These are phyloP conservation scores for Annulohypoxylon bovei DNA, from an alignment of 495 filamentous ascomycete genomes.

Conservation along the genomic window DNA sequence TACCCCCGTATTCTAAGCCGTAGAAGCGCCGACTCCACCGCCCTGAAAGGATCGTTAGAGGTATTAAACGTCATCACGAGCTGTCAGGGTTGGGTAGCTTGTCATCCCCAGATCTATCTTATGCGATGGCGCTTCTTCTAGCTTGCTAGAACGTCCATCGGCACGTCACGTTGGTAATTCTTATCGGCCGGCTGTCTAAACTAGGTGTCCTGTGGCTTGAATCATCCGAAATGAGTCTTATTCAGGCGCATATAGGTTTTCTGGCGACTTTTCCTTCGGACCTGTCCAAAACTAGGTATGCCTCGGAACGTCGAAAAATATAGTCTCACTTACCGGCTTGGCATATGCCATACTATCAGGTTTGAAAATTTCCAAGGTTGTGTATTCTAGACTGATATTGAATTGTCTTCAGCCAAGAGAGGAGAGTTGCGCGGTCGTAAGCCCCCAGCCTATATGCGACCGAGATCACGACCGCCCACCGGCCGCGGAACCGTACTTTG, in stretches of 20 bases:
- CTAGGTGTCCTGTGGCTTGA: conserved; percentile 1
- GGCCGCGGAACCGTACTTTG: conserved; percentile 13
- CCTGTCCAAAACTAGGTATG: conserved; percentile 5
- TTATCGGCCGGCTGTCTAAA: conserved; percentile 3
- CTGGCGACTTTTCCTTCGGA: neutral
- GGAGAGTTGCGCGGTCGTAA: conserved; percentile 2
- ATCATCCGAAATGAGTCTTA: neutral
- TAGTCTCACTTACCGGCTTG: conserved; percentile 25
- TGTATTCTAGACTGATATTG: conserved; percentile 12
- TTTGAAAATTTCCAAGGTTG: conserved; percentile 2
- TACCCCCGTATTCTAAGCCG: conserved; percentile 27
- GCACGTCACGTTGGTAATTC: neutral
- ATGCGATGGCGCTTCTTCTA: neutral
- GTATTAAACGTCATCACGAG: neutral
- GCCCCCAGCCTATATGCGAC: conserved; percentile 11
- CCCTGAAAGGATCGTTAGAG: neutral
- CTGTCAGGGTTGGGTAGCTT: neutral
- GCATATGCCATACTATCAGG: conserved; percentile 14
- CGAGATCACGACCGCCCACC: conserved; percentile 2
- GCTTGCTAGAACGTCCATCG: conserved; percentile 5
- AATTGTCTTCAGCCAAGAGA: conserved; percentile 10
- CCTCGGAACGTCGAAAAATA: conserved; percentile 5
- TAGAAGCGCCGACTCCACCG: conserved; percentile 36
- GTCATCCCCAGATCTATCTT: neutral
- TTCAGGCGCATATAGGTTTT: conserved; percentile 4